A percentile compares a stretch with the other conserved stretches of the same genome.
phyloP scores from a whole-genome alignment of 805 yeast species.

The Wickerhamomyces hampshirensis region DNA sequence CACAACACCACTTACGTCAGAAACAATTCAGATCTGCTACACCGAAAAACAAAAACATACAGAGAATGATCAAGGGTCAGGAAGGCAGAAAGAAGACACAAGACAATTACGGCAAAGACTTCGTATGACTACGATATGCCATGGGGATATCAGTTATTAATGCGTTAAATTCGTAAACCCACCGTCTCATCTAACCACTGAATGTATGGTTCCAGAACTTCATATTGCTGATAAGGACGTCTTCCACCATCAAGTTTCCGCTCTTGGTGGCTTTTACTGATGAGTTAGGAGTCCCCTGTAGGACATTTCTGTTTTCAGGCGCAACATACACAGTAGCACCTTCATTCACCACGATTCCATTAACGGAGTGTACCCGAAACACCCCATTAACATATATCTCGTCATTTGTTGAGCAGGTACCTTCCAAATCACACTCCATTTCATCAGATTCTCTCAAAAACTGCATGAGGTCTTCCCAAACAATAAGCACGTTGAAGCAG shows the following conservation, averaged over 20 bases:
- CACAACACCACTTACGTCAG: too few species aligned
- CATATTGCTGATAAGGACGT: constrained; percentile 12
- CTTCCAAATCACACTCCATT: constrained; percentile 5
- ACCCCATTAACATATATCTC: constrained; percentile 12
- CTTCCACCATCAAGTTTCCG: constrained; percentile 7
- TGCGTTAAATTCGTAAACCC: too few species aligned
- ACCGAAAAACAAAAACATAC: too few species aligned
- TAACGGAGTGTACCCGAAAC: constrained; percentile 16
- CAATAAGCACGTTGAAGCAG: constrained; percentile 29
- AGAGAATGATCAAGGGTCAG: too few species aligned
- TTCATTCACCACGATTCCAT: constrained; percentile 16
- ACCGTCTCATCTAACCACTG: too few species aligned
- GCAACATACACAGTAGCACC: constrained; percentile 10
- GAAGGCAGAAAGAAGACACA: too few species aligned
- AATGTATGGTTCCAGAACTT: constrained; percentile 4
- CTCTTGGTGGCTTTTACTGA: constrained; percentile 4
- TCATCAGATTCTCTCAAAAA: constrained; percentile 5
- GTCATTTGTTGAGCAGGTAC: constrained; percentile 11
- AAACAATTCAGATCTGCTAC: too few species aligned
- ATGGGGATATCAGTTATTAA: too few species aligned
- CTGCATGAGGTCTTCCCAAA: constrained; percentile 16
- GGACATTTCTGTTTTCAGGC: not conserved
- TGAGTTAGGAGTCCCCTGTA: not conserved
- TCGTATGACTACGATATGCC: too few species aligned
- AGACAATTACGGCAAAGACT: too few species aligned